Conservation (phyloP, 768 basidiomycete genomes). For the Hericium rajendrae region DNA sequence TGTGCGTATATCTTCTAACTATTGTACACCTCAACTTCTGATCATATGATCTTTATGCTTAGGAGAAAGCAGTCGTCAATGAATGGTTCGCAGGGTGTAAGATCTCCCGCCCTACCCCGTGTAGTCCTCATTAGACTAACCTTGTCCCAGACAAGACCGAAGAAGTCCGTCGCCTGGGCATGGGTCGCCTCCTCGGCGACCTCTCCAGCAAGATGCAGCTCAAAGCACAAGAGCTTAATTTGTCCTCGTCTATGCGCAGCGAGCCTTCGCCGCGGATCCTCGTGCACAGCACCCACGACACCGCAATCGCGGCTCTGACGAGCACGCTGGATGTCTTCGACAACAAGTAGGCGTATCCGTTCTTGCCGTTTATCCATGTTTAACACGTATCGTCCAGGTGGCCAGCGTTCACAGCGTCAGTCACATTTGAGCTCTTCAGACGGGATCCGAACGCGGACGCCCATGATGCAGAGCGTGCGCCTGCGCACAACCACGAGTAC, state of each 20-base stretch:
- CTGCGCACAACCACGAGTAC: background rate
- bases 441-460: constrained; percentile 9
- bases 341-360: constrained; percentile 31
- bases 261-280: constrained; percentile 51
- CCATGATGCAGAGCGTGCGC: background rate
- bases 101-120: background rate
- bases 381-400: constrained; percentile 31
- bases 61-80: constrained; percentile 65
- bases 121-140: background rate
- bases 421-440: constrained; percentile 69
- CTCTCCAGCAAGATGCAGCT: constrained; percentile 51
- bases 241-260: background rate
- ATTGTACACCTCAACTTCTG: background rate
- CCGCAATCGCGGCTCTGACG: constrained; percentile 53
- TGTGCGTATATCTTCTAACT: constrained; percentile 25
- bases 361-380: background rate
- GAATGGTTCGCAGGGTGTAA: constrained; percentile 53
- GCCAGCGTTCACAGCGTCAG: constrained; percentile 66
- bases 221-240: constrained; percentile 36
- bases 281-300: constrained; percentile 66
- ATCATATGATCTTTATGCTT: background rate
- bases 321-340: constrained; percentile 66
- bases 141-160: constrained; percentile 49
- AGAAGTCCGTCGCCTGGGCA: constrained; percentile 65
- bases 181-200: constrained; percentile 67